Conservation (phyloP, 75 land plant species). For the Larix kaempferi region DNA sequence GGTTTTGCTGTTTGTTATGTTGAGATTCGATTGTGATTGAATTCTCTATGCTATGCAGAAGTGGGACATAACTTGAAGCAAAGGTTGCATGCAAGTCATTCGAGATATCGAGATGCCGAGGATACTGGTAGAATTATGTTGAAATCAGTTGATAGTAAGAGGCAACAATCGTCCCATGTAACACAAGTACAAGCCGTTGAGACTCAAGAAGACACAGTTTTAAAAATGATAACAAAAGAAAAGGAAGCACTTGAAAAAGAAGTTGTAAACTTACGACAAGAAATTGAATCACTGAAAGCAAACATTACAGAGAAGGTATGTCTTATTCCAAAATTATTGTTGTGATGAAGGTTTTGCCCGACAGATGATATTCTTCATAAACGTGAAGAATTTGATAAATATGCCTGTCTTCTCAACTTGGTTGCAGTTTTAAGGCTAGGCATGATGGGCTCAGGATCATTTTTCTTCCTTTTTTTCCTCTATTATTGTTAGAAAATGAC, state of each 20-base stretch:
- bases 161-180: not conserved
- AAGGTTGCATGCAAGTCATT: not conserved
- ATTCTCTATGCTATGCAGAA: not conserved
- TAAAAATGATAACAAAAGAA: not conserved
- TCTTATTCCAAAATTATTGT: not conserved
- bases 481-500: not conserved
- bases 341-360: no score
- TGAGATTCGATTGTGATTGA: not conserved
- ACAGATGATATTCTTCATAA: no score
- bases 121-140: not conserved
- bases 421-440: not conserved
- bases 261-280: not conserved
- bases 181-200: conserved; percentile 1
- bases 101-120: not conserved
- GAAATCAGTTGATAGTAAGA: not conserved
- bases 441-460: not conserved
- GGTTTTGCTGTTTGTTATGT: not conserved
- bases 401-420: no score
- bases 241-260: conserved; percentile 2
- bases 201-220: not conserved
- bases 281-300: conserved; percentile 3
- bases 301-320: conserved; percentile 5
- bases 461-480: not conserved
- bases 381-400: no score
- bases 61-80: conserved; percentile 5